Percentiles rank a stretch among this genome's conserved stretches.
Evolutionary conservation across 1,284 basidiomycete species (phyloP).

Genomic region (Tausonia pullulans): DNA sequence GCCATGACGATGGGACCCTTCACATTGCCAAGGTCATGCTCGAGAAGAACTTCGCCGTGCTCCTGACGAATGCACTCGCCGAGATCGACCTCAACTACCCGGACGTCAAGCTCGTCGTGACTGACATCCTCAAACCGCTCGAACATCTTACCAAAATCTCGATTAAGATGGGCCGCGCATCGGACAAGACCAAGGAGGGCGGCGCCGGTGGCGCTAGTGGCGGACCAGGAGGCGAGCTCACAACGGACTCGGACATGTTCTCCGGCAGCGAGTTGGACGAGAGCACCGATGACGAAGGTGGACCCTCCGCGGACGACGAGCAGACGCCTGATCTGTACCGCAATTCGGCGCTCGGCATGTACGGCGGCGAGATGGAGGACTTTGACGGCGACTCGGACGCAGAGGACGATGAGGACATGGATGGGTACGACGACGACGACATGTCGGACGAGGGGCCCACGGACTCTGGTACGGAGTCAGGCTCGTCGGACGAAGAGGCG

Average conservation of each 20-base stretch:
- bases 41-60: constrained; percentile 90
- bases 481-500: constrained; percentile 29
- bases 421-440: constrained; percentile 35
- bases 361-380: constrained; percentile 45
- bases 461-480: constrained; percentile 31
- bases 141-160: constrained; percentile 91
- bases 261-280: constrained; percentile 28
- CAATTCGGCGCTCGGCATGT: constrained; percentile 94
- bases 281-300: constrained; percentile 48
- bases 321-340: constrained; percentile 91
- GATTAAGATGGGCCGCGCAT: constrained; percentile 86
- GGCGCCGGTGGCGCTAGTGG: no score
- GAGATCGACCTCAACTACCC: constrained; percentile 96
- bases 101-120: constrained; percentile 71
- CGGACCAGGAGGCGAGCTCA: no score
- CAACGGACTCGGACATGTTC: constrained; percentile 39
- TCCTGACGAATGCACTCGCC: constrained; percentile 75
- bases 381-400: constrained; percentile 48
- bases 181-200: constrained; percentile 54
- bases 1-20: constrained; percentile 67
- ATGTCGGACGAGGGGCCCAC: constrained; percentile 34
- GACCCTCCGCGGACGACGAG: constrained; percentile 49
- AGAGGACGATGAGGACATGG: constrained; percentile 59
- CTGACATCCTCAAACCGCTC: constrained; percentile 74
- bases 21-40: constrained; percentile 97